phyloP scores from a whole-genome alignment of 1,139 yeast genomes.

The Suhomyces taliae region DNA sequence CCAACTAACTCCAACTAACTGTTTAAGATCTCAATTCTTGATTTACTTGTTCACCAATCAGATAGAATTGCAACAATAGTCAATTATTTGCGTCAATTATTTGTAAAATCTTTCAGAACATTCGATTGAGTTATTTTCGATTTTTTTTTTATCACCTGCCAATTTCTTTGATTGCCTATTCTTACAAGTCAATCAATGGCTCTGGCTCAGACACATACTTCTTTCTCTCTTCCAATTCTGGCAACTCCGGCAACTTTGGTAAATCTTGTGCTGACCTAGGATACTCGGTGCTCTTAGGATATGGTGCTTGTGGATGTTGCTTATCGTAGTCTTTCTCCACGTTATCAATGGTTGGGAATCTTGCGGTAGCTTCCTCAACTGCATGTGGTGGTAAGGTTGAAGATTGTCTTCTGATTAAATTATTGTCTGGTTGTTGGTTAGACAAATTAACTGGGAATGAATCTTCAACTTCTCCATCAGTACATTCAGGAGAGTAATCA shows the following conservation, averaged over 20 bases:
- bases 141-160: too few species aligned
- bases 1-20: too few species aligned
- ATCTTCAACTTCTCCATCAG: constrained; percentile 7
- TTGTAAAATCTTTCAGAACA: too few species aligned
- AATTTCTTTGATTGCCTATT: not conserved
- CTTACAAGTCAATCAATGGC: constrained; percentile 38
- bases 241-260: constrained; percentile 9
- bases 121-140: too few species aligned
- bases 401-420: constrained; percentile 12
- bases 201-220: constrained; percentile 30
- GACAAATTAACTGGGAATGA: not conserved
- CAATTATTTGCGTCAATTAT: too few species aligned
- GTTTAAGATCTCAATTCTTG: too few species aligned
- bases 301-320: constrained; percentile 2
- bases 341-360: constrained; percentile 15
- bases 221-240: constrained; percentile 5
- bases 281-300: not conserved
- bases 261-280: not conserved
- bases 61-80: too few species aligned
- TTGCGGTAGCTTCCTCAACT: constrained; percentile 15
- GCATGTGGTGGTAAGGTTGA: constrained; percentile 16
- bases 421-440: constrained; percentile 3
- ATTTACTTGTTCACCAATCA: too few species aligned
- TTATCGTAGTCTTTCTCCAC: constrained; percentile 9
- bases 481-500: constrained; percentile 10